These are phyloP conservation scores for Scedosporium aurantiacum DNA, from an alignment of 2,329 filamentous ascomycete genomes.

Conservation along the genomic window DNA sequence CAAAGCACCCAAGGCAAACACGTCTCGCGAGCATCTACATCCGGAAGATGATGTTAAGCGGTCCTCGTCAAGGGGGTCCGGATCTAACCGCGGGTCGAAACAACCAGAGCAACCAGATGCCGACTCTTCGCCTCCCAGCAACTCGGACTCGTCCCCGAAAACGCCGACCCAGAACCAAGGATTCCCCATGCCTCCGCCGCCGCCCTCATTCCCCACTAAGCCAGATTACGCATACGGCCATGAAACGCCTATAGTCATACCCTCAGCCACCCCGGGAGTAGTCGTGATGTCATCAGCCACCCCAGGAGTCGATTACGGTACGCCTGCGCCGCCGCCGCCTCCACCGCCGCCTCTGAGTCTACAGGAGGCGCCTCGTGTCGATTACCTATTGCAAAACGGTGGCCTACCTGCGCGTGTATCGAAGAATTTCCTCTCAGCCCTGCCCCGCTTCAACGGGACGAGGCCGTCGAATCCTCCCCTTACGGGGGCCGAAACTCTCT, in stretches of 20 bases:
- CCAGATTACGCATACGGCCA: slow-evolving; percentile 24
- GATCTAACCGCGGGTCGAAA: slow-evolving; percentile 15
- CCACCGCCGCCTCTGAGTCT: slow-evolving; percentile 67
- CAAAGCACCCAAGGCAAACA: slow-evolving; percentile 15
- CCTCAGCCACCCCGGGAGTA: slow-evolving; percentile 25
- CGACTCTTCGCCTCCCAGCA: slow-evolving; percentile 34
- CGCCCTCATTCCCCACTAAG: slow-evolving; percentile 28
- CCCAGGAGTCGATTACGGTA: slow-evolving; percentile 20
- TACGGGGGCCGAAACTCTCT: slow-evolving; percentile 60
- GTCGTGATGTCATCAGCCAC: slow-evolving; percentile 17
- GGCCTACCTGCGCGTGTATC: slow-evolving; percentile 63
- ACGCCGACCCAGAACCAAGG: slow-evolving; percentile 46
- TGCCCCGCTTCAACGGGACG: slow-evolving; percentile 45
- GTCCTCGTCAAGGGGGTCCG: slow-evolving; percentile 9
- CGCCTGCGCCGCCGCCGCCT: slow-evolving; percentile 36
- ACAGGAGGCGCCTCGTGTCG: slow-evolving; percentile 68
- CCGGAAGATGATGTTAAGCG: slow-evolving; percentile 10
- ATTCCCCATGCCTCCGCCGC: slow-evolving; percentile 34
- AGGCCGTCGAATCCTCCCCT: slow-evolving; percentile 54
- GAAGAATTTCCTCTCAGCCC: slow-evolving; percentile 58
- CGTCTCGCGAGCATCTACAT: slow-evolving; percentile 3
- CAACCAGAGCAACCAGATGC: slow-evolving; percentile 28
- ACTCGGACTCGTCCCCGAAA: slow-evolving; percentile 46
- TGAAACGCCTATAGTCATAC: slow-evolving; percentile 25
- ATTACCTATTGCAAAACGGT: slow-evolving; percentile 85